Evolutionary conservation across 148 eudicot genomes (phyloP).

Genomic region (Drosera capensis): DNA sequence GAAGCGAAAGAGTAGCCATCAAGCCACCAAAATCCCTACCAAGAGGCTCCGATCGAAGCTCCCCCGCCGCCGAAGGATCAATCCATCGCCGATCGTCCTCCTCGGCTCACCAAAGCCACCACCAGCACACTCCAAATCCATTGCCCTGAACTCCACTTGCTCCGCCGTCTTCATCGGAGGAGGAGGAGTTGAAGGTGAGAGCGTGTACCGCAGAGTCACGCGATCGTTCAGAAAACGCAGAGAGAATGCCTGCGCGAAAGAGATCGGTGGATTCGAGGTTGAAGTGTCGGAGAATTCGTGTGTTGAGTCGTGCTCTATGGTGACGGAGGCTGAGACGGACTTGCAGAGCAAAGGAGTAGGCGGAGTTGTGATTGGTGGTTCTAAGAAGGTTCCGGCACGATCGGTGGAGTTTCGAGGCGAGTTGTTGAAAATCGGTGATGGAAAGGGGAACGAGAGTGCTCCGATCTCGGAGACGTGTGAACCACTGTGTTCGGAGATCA

Average conservation of each 20-base stretch:
- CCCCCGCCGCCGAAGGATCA: conserved; percentile 45
- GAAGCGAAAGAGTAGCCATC: conserved; percentile 16
- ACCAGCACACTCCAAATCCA: neutral
- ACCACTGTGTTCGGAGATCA: neutral
- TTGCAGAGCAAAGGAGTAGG: conserved; percentile 8
- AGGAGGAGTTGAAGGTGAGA: conserved; percentile 11
- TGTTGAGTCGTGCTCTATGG: conserved; percentile 49
- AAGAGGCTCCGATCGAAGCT: conserved; percentile 59
- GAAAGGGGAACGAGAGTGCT: neutral
- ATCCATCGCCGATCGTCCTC: conserved; percentile 39
- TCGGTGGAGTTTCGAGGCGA: conserved; percentile 1
- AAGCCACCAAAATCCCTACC: conserved; percentile 5
- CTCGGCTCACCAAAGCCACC: neutral
- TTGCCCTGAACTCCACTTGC: conserved; percentile 6
- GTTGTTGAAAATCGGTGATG: neutral
- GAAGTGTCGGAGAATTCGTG: conserved; percentile 50
- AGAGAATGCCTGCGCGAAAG: conserved; percentile 14
- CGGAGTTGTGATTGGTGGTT: conserved; percentile 1
- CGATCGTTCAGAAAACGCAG: conserved; percentile 12
- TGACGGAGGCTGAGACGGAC: conserved; percentile 18
- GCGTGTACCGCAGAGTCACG: conserved; percentile 20
- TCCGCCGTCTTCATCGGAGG: conserved; percentile 34
- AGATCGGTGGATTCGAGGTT: conserved; percentile 5
- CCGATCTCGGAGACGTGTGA: neutral
- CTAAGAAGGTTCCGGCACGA: conserved; percentile 5